phyloP scores from a whole-genome alignment of 257 asterid genomes.

The Pogostemon cablin region DNA sequence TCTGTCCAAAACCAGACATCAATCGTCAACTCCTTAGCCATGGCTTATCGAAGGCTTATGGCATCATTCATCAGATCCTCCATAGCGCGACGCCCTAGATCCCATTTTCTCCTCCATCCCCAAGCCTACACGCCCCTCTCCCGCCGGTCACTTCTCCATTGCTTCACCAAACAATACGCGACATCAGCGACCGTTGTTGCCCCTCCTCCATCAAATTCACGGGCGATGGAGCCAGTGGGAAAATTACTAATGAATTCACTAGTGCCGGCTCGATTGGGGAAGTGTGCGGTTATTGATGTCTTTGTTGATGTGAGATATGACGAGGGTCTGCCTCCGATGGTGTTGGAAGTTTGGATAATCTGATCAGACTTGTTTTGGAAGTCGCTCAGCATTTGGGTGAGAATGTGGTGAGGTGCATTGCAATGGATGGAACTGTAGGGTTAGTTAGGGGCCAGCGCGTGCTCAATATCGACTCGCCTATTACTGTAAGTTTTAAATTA shows the following conservation, averaged over 20 bases:
- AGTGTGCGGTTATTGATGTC: slow-evolving; percentile 87
- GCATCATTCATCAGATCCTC: slow-evolving; percentile 77
- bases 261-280: slow-evolving; percentile 72
- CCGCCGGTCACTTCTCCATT: slow-evolving; percentile 70
- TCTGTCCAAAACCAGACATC: slow-evolving; percentile 25
- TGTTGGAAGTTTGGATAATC: slow-evolving; percentile 84
- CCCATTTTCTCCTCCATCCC: slow-evolving; percentile 42
- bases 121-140: slow-evolving; percentile 45
- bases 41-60: slow-evolving; percentile 88
- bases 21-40: slow-evolving; percentile 34
- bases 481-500: slow-evolving; percentile 57
- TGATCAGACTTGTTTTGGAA: slow-evolving; percentile 87
- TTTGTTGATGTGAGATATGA: slow-evolving; percentile 85
- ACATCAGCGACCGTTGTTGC: slow-evolving; percentile 57
- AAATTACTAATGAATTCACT: slow-evolving; percentile 80
- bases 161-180: slow-evolving; percentile 60
- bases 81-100: slow-evolving; percentile 47
- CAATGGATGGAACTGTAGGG: slow-evolving; percentile 97
- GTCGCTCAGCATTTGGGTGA: slow-evolving; percentile 95
- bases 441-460: slow-evolving; percentile 85
- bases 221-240: slow-evolving; percentile 48
- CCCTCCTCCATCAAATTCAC: slow-evolving; percentile 43
- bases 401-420: slow-evolving; percentile 82
- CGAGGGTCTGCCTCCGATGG: slow-evolving; percentile 87
- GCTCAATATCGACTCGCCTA: slow-evolving; percentile 87